Conservation (phyloP, 768 basidiomycete genomes). For the Naematelia encephala region DNA sequence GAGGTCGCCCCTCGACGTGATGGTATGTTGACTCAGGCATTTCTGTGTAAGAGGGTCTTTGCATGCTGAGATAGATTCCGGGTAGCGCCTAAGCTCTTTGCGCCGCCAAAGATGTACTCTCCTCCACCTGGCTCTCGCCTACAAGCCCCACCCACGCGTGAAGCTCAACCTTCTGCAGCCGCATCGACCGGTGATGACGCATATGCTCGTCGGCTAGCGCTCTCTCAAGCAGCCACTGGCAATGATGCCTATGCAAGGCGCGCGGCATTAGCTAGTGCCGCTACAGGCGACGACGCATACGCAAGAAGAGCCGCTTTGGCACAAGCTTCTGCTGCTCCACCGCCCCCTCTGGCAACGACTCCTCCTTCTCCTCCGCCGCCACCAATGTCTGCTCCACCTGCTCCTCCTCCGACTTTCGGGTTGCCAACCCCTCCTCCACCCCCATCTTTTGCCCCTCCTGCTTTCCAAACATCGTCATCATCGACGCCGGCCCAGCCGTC, state of each 20-base stretch:
- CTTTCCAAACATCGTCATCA: slow-evolving; percentile 2
- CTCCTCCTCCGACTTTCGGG: slow-evolving; percentile 2
- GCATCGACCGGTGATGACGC: slow-evolving; percentile 39
- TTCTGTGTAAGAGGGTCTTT: no score
- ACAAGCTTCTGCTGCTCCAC: slow-evolving; percentile 1
- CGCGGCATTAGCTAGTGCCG: slow-evolving; percentile 20
- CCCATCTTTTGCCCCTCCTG: slow-evolving; percentile 1
- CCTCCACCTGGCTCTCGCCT: slow-evolving; percentile 22
- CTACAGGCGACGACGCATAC: slow-evolving; percentile 42
- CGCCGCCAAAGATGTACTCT: slow-evolving; percentile 34
- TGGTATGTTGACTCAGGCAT: slow-evolving; percentile 45
- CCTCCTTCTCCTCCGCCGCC: slow-evolving; percentile 5
- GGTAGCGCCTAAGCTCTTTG: slow-evolving; percentile 36
- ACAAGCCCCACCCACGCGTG: slow-evolving; percentile 11
- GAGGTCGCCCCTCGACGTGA: slow-evolving; percentile 41
- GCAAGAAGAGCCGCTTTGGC: slow-evolving; percentile 39
- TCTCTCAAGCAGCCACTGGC: slow-evolving; percentile 24
- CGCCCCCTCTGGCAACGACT: neutral
- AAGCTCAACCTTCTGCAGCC: slow-evolving; percentile 11
- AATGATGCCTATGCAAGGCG: slow-evolving; percentile 26
- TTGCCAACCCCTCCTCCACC: slow-evolving; percentile 3
- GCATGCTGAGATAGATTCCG: neutral
- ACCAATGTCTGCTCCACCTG: slow-evolving; percentile 2
- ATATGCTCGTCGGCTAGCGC: slow-evolving; percentile 37
- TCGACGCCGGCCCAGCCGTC: neutral